Conservation (phyloP, 345 rosid genomes). For the Passiflora organensis region DNA sequence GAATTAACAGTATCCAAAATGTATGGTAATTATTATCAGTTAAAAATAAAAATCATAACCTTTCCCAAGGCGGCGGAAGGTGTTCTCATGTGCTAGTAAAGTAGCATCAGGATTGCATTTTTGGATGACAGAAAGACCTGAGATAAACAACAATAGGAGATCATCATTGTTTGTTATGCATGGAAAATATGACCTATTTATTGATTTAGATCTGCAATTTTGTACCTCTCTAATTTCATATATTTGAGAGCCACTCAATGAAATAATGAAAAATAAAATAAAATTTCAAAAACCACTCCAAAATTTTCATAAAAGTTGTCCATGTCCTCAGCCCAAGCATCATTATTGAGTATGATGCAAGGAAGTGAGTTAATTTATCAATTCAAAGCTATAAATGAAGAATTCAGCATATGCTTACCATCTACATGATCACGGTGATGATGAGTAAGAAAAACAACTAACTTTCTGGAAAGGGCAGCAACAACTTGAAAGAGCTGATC, state of each 20-base stretch:
- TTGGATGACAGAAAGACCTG: constrained; percentile 86
- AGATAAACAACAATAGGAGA: constrained; percentile 6
- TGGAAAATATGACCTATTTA: neutral
- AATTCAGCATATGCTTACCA: constrained; percentile 35
- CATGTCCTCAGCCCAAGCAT: neutral
- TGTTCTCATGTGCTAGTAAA: constrained; percentile 66
- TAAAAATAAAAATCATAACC: constrained; percentile 25
- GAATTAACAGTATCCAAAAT: too few relatives aligned
- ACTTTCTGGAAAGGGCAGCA: constrained; percentile 61
- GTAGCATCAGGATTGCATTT: constrained; percentile 63
- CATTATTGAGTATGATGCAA: neutral
- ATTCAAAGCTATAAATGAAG: neutral
- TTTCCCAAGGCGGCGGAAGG: constrained; percentile 59
- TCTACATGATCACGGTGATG: constrained; percentile 83
- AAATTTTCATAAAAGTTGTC: neutral
- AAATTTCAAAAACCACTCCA: neutral
- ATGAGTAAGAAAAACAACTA: constrained; percentile 79
- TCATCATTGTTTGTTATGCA: neutral
- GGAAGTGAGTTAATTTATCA: neutral
- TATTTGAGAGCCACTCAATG: too few relatives aligned
- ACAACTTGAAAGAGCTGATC: constrained; percentile 63
- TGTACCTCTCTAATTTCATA: too few relatives aligned
- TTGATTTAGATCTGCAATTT: constrained; percentile 11
- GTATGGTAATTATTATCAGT: neutral
- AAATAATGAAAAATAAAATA: too few relatives aligned